phyloP scores from a whole-genome alignment of 1,284 basidiomycete species.

The Sanghuangporus weigelae region DNA sequence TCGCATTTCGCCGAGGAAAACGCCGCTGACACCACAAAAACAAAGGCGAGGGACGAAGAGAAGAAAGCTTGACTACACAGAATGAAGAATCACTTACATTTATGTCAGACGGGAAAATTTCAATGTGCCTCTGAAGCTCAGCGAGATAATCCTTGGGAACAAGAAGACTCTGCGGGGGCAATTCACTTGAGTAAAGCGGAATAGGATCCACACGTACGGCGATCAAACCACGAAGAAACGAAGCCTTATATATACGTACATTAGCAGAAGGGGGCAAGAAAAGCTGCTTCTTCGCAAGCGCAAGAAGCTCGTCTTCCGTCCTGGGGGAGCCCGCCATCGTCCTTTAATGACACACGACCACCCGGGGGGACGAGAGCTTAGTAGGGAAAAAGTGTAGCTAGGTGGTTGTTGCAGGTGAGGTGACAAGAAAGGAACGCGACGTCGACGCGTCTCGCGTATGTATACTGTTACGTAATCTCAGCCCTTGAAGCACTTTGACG shows the following conservation, averaged over 20 bases:
- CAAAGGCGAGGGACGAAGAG: not conserved
- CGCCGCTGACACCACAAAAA: not conserved
- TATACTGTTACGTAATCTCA: not conserved
- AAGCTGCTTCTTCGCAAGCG: slow-evolving; percentile 23
- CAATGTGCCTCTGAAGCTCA: slow-evolving; percentile 17
- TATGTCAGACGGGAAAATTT: slow-evolving; percentile 13
- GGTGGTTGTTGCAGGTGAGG: not conserved
- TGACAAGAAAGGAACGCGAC: not conserved
- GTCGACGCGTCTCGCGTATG: slow-evolving; percentile 6
- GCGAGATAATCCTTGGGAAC: slow-evolving; percentile 15
- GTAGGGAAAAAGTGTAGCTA: not conserved
- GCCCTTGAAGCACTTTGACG: not conserved
- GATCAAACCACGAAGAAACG: not conserved
- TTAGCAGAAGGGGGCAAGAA: slow-evolving; percentile 9
- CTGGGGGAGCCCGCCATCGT: slow-evolving; percentile 1
- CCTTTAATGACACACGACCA: not conserved
- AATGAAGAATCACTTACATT: slow-evolving; percentile 2
- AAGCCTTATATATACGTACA: slow-evolving; percentile 19
- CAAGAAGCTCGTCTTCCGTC: not conserved
- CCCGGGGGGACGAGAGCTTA: not conserved
- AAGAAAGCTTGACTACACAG: not conserved
- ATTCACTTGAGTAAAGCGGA: not conserved
- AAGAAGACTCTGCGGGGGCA: not conserved
- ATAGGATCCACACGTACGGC: not conserved
- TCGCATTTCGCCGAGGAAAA: not conserved